Base-by-base conservation (phyloP, 768 basidiomycete genomes). In the Tubosaeta brunneosetosa region DNA sequence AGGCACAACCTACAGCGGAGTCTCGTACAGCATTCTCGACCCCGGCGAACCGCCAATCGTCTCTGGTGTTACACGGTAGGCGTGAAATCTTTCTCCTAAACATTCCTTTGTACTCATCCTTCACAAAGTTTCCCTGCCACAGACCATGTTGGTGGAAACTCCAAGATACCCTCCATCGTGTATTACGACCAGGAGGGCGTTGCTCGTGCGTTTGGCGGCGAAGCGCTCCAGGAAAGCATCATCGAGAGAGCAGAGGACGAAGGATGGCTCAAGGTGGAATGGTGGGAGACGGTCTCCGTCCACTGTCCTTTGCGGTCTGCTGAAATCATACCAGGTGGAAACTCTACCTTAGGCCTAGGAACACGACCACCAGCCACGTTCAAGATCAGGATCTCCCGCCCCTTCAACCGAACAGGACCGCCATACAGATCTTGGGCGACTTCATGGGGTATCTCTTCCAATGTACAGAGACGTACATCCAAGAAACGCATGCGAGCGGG, bases 1-100 rank as follows among this genome's bases (percentile, higher is more conserved):
- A 2, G 80, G 80, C 8, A 81, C 76, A 1, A 81, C 77, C 3
- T 79, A 65, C 44, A 79, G 78, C 32, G 77, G 77, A 4, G 67
- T 80, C 9, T 77, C 75, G 0, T 80, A 80, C 53, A 58, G 64
- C 38, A 61, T 70, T 34, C 67, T 70, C 16, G 59, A 61, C 45
- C 67, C 68, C 32, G 69, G 65, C 7, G 62, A 70, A 36, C 56
- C 58, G 31, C 66, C 65, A 2, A 38, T 61, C 31, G 42, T 62
- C 33, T 53, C 34, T 31, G 55, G 62, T 11, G 61, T 64, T 7
- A 57, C 60, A 29, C 60, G 67, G 68, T 69, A 33, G 50, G 62
- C 12, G 11, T 6, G 1, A 36, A 19, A 25, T 9, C 22, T n/a
- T 29, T 17, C 11, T 43, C 17, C 14, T 26, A 3, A 13, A 9